phyloP scores from a whole-genome alignment of 805 yeast species.

The Metschnikowia santaceciliae region DNA sequence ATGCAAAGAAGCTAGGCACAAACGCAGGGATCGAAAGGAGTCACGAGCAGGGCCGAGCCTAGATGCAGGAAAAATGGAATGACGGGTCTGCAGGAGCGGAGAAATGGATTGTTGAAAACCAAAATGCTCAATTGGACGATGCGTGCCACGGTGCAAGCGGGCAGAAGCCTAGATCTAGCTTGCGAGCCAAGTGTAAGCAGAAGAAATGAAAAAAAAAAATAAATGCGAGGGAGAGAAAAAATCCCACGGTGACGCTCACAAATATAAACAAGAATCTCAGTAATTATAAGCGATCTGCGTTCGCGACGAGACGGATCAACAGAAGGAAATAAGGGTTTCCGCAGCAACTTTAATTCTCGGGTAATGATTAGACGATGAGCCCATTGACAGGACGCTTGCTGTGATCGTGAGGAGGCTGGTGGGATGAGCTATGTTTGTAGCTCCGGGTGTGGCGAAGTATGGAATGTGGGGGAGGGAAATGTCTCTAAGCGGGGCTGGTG shows the following conservation, averaged over 20 bases:
- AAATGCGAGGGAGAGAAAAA: background rate
- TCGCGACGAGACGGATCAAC: conserved; percentile 5
- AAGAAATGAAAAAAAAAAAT: background rate
- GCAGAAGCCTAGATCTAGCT: conserved; percentile 3
- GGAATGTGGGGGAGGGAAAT: too few relatives aligned
- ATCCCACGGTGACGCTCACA: conserved; percentile 4
- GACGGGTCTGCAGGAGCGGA: background rate
- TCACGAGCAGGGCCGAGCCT: background rate
- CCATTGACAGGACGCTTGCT: background rate
- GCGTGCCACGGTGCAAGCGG: conserved; percentile 3
- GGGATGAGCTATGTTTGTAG: too few relatives aligned
- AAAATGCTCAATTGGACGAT: background rate
- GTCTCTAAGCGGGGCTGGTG: too few relatives aligned
- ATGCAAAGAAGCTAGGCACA: conserved; percentile 1
- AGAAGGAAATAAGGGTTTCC: background rate
- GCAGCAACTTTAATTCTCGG: background rate
- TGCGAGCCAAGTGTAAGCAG: background rate
- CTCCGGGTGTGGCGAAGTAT: too few relatives aligned
- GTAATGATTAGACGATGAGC: conserved; percentile 1
- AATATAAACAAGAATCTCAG: conserved; percentile 1
- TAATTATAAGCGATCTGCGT: conserved; percentile 4
- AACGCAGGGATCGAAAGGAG: background rate
- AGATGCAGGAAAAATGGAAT: background rate
- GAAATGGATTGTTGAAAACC: background rate
- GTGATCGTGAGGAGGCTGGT: background rate